Percentiles rank a stretch among this genome's conserved stretches.
Conservation (phyloP, 148 eudicot species). For the Simmondsia chinensis region DNA sequence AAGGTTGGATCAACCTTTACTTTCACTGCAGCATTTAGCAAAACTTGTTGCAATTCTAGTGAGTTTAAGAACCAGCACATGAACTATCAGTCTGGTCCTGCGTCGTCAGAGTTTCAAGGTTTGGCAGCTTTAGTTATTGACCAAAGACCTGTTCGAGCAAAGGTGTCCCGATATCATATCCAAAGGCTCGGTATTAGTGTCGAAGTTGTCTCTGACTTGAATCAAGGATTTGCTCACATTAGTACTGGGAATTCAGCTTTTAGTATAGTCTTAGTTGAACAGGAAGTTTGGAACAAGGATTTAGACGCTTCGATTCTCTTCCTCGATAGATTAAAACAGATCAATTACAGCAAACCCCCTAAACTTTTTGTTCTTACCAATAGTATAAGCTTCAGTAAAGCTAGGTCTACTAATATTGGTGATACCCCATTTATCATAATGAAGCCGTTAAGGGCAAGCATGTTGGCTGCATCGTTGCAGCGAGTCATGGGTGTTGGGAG, state of each 20-base stretch:
- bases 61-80: slow-evolving; percentile 29
- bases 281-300: slow-evolving; percentile 73
- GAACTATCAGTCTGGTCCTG: slow-evolving; percentile 24
- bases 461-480: slow-evolving; percentile 81
- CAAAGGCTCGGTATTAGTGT: slow-evolving; percentile 67
- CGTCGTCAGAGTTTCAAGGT: slow-evolving; percentile 48
- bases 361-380: slow-evolving; percentile 58
- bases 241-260: slow-evolving; percentile 21
- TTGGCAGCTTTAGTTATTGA: slow-evolving; percentile 76
- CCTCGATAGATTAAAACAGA: slow-evolving; percentile 18
- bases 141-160: slow-evolving; percentile 55
- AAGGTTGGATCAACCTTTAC: slow-evolving; percentile 79
- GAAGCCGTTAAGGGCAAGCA: slow-evolving; percentile 83
- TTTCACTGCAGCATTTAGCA: slow-evolving; percentile 62
- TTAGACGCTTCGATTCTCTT: slow-evolving; percentile 19
- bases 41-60: slow-evolving; percentile 19
- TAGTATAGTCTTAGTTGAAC: slow-evolving; percentile 61
- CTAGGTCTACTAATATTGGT: slow-evolving; percentile 14
- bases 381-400: slow-evolving; percentile 21
- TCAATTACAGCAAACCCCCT: slow-evolving; percentile 25
- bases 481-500: slow-evolving; percentile 69
- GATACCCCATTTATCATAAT: slow-evolving; percentile 44
- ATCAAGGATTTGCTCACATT: slow-evolving; percentile 23
- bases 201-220: slow-evolving; percentile 45
- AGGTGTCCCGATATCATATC: slow-evolving; percentile 75